Evolutionary conservation across 306 rosid species (phyloP).

Genomic region (Pyrus bretschneideri): DNA sequence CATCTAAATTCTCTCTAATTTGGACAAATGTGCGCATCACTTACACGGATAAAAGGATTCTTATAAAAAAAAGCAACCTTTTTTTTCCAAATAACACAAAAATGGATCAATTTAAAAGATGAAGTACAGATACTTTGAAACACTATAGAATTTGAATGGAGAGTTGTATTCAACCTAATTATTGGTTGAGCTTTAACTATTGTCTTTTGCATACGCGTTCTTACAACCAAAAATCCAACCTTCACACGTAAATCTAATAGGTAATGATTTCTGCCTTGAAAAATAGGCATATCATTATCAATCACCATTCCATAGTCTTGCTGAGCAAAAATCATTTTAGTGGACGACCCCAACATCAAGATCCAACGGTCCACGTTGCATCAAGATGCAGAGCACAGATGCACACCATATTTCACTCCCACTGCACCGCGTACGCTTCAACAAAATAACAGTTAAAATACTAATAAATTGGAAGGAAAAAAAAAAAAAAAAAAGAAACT

Average conservation of each 20-base stretch:
- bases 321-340: background rate
- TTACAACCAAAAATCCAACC: background rate
- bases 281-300: background rate
- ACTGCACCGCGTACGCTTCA: background rate
- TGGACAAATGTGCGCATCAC: no score
- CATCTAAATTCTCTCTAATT: background rate
- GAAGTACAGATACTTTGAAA: no score
- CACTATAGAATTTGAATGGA: accelerated
- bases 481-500: background rate
- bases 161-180: background rate
- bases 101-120: no score
- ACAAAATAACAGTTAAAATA: background rate
- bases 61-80: no score
- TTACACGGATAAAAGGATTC: no score
- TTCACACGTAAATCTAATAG: background rate
- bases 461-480: background rate
- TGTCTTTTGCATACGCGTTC: background rate
- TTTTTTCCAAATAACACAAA: no score
- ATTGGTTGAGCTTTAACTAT: background rate
- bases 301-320: constrained; percentile 12
- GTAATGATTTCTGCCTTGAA: background rate
- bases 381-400: background rate
- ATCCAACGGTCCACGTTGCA: constrained; percentile 5
- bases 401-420: background rate
- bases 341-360: background rate